Conservation (phyloP, 768 basidiomycete species). For the Coprinellus micaceus region DNA sequence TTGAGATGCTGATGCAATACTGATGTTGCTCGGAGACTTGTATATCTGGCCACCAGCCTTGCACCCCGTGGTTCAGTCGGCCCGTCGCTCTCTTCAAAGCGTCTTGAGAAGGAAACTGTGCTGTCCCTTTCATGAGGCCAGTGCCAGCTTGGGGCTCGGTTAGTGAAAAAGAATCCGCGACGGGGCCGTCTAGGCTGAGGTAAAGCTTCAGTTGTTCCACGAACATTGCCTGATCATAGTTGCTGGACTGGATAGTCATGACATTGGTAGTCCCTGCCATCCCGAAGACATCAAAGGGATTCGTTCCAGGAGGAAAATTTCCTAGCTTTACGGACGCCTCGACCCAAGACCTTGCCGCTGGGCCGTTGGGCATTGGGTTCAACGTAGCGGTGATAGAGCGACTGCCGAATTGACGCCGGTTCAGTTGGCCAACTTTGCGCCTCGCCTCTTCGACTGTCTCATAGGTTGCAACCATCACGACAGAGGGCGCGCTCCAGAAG, state of each 20-base stretch:
- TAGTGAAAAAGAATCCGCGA: background rate
- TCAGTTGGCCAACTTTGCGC: slow-evolving; percentile 33
- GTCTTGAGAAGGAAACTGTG: background rate
- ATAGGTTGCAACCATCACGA: slow-evolving; percentile 43
- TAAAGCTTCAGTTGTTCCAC: background rate
- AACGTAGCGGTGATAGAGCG: slow-evolving; percentile 40
- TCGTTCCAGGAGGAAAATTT: background rate
- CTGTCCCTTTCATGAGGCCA: background rate
- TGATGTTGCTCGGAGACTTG: slow-evolving; percentile 4
- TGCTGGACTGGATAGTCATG: background rate
- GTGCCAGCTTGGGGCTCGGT: background rate
- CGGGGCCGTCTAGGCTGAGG: background rate
- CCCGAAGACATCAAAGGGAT: too few relatives aligned
- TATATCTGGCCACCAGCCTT: background rate
- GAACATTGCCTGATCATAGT: background rate
- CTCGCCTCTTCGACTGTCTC: slow-evolving; percentile 26
- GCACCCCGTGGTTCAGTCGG: background rate
- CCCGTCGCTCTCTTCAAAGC: background rate
- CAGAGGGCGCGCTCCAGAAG: slow-evolving; percentile 49
- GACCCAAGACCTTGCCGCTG: slow-evolving; percentile 2
- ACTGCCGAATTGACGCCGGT: slow-evolving; percentile 35
- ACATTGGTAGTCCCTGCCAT: background rate
- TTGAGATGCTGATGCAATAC: slow-evolving; percentile 39
- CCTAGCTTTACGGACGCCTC: slow-evolving; percentile 1
- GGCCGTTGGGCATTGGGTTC: slow-evolving; percentile 2